Evolutionary conservation across 139 green algal species (phyloP), one percentile per base, ranked within the genome.

Genomic region (Parachlorella kessleri): DNA sequence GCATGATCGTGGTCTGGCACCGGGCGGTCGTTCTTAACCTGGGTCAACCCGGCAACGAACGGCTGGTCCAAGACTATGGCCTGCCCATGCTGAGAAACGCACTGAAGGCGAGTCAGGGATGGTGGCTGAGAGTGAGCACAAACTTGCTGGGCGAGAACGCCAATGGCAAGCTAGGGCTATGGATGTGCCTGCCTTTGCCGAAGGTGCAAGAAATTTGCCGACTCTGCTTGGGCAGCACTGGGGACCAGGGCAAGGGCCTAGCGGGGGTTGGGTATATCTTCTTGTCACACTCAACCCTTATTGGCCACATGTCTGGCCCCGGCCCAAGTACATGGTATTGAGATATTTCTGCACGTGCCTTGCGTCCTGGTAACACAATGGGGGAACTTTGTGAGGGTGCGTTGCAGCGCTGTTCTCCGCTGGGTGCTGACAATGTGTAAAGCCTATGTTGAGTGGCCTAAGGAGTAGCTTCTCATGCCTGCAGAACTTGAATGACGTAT

Each of bases 401-500:
- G n/a, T 6, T 75, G 8, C 40, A 6, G 21, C 10, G 23, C 33
- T 26, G 8, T 10, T 68, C 48, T 10, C 63, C n/a, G n/a, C n/a
- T n/a, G n/a, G n/a, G n/a, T n/a, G n/a, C n/a, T n/a, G n/a, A n/a
- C n/a, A n/a, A n/a, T n/a, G n/a, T n/a, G n/a, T n/a, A n/a, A n/a
- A n/a, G n/a, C n/a, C n/a, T n/a, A n/a, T n/a, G n/a, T n/a, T n/a
- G n/a, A n/a, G n/a, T n/a, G n/a, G n/a, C n/a, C n/a, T n/a, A n/a
- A n/a, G n/a, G n/a, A n/a, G n/a, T n/a, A n/a, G n/a, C n/a, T n/a
- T n/a, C n/a, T n/a, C n/a, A n/a, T n/a, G n/a, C 10, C 14, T 39
- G 35, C 75, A 77, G 69, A 32, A 42, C 18, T 28, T 84, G 14
- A 71, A 84, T 37, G 63, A 32, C 5, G 78, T 84, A 53, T 84